Conservation (phyloP, 1,139 yeast genomes). For the Yamadazyma buinensis region DNA sequence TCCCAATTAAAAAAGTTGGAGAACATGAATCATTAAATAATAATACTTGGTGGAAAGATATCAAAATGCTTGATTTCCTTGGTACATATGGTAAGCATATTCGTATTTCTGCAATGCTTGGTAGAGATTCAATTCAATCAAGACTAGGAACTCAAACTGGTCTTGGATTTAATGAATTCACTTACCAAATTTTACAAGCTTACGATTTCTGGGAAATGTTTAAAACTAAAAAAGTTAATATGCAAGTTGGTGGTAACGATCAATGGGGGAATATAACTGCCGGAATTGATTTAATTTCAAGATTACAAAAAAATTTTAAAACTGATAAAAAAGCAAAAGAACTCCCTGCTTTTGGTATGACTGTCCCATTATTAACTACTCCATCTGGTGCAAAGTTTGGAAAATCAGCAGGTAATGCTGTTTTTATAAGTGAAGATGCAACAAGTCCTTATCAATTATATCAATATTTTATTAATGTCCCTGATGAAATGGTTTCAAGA, state of each 20-base stretch:
- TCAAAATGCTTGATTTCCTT: constrained; percentile 73
- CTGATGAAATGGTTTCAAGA: constrained; percentile 71
- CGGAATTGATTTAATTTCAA: constrained; percentile 80
- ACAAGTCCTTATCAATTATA: constrained; percentile 82
- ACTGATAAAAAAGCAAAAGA: constrained; percentile 14
- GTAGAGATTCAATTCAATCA: constrained; percentile 80
- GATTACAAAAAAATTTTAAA: constrained; percentile 38
- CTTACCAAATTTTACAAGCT: constrained; percentile 90
- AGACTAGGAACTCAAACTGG: constrained; percentile 70
- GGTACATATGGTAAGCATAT: constrained; percentile 75
- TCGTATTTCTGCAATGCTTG: constrained; percentile 82
- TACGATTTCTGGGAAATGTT: constrained; percentile 88
- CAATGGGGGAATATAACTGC: constrained; percentile 99
- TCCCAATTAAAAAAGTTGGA: constrained; percentile 37
- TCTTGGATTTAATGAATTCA: constrained; percentile 88
- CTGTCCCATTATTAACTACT: constrained; percentile 88
- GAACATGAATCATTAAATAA: constrained; percentile 54
- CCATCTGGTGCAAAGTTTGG: constrained; percentile 94
- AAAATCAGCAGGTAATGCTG: constrained; percentile 95
- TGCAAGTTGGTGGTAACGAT: constrained; percentile 95
- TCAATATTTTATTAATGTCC: constrained; percentile 78
- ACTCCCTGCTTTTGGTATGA: constrained; percentile 61
- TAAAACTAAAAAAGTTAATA: constrained; percentile 51
- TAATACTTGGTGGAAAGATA: constrained; percentile 79
- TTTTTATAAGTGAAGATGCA: constrained; percentile 69